Percentiles rank a stretch among this genome's conserved stretches.
phyloP scores from a whole-genome alignment of 2,329 filamentous ascomycete genomes.

The Septoria petroselini region DNA sequence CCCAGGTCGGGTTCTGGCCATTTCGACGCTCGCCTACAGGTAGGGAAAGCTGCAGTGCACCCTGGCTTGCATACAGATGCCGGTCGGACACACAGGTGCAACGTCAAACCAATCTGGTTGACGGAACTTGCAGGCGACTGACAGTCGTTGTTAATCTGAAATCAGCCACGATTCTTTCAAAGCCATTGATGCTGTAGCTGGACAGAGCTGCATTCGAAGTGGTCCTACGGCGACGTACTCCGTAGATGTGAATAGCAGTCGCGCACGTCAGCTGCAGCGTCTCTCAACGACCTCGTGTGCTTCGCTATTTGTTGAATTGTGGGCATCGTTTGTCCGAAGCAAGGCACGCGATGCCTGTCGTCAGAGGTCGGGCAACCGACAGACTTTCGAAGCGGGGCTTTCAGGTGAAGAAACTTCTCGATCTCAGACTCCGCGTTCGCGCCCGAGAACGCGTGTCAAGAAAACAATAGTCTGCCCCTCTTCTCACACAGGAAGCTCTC shows the following conservation, averaged over 20 bases:
- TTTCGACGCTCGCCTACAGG: constrained; percentile 14
- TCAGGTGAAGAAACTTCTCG: constrained; percentile 2
- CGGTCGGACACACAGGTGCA: constrained; percentile 18
- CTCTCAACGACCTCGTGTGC: background rate
- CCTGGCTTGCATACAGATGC: constrained; percentile 13
- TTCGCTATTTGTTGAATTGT: constrained; percentile 2
- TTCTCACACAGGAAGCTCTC: background rate
- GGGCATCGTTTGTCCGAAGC: constrained; percentile 6
- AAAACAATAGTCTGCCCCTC: background rate
- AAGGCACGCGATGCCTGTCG: constrained; percentile 9
- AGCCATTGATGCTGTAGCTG: constrained; percentile 10
- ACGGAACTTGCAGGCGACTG: constrained; percentile 6
- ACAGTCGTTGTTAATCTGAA: constrained; percentile 12
- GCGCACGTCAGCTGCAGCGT: constrained; percentile 3
- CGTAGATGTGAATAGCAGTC: background rate
- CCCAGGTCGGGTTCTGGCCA: constrained; percentile 1
- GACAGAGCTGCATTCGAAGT: constrained; percentile 11
- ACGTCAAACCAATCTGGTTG: constrained; percentile 4
- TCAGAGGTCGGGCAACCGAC: background rate
- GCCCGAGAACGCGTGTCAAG: no score
- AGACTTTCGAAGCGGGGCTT: constrained; percentile 4
- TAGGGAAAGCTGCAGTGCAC: constrained; percentile 13
- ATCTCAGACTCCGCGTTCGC: no score
- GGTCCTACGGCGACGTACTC: background rate
- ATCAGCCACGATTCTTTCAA: constrained; percentile 18